Conservation (phyloP, 1,139 yeast genomes). For the Candida albicans region DNA sequence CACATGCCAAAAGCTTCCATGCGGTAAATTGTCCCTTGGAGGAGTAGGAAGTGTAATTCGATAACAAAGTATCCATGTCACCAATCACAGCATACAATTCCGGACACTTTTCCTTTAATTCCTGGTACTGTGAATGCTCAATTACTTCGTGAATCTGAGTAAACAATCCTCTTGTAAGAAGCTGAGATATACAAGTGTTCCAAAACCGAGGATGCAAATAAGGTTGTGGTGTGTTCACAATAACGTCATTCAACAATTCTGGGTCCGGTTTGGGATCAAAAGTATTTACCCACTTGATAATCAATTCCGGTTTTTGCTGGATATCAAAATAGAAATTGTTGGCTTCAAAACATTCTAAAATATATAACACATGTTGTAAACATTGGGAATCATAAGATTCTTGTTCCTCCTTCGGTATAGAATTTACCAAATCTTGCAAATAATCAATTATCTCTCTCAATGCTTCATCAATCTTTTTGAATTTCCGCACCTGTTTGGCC, state of each 20-base stretch:
- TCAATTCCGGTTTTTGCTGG: conserved; percentile 44
- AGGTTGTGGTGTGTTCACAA: conserved; percentile 46
- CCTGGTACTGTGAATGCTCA: conserved; percentile 40
- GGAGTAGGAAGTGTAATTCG: conserved; percentile 42
- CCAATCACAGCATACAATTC: conserved; percentile 42
- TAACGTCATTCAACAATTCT: conserved; percentile 45
- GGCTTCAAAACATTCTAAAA: conserved; percentile 60
- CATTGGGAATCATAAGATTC: conserved; percentile 4
- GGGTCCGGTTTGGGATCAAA: conserved; percentile 62
- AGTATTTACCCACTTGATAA: conserved; percentile 64
- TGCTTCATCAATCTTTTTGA: conserved; percentile 26
- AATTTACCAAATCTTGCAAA: conserved; percentile 20
- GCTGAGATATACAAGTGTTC: conserved; percentile 56
- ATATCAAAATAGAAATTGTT: conserved; percentile 45
- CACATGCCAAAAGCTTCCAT: conserved; percentile 55
- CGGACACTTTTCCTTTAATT: conserved; percentile 27
- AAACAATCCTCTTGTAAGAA: conserved; percentile 64
- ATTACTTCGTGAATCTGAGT: conserved; percentile 53
- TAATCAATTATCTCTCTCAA: conserved; percentile 27
- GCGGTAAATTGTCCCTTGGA: conserved; percentile 44
- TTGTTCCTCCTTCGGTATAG: conserved; percentile 8
- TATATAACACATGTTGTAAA: conserved; percentile 32
- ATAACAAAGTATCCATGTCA: conserved; percentile 45
- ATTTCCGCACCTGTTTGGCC: conserved; percentile 12
- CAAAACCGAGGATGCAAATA: conserved; percentile 62